Evolutionary conservation across 1,284 basidiomycete species (phyloP).

Genomic region (Leccinum solheimii): DNA sequence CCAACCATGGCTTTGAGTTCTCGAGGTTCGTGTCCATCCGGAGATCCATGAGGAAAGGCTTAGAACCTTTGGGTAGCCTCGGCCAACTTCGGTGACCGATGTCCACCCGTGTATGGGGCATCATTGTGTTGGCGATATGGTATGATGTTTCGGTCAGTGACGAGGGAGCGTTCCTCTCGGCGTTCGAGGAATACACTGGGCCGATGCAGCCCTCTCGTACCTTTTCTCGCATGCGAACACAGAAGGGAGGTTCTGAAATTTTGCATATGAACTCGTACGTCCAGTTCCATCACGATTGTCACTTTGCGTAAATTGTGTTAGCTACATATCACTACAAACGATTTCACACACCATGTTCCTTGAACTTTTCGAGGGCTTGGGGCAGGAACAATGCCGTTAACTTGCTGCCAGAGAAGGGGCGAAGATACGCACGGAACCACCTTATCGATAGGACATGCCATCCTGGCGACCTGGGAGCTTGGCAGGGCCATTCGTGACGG

Average conservation of each 20-base stretch:
- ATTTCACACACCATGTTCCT: background rate
- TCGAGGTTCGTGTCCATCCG: background rate
- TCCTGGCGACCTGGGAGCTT: background rate
- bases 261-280: background rate
- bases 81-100: background rate
- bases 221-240: background rate
- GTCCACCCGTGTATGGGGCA: background rate
- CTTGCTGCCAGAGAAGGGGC: background rate
- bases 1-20: background rate
- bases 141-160: background rate
- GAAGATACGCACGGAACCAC: background rate
- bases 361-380: background rate
- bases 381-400: background rate
- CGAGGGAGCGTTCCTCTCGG: background rate
- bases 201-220: background rate
- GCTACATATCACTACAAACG: background rate
- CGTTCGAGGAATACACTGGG: background rate
- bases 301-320: background rate
- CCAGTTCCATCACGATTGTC: background rate
- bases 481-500: background rate
- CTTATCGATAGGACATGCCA: background rate
- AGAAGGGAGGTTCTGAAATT: background rate
- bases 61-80: background rate
- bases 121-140: background rate
- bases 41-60: background rate